Base-by-base conservation (phyloP, 768 basidiomycete genomes). In the Tylopilus cervinicoccineus region DNA sequence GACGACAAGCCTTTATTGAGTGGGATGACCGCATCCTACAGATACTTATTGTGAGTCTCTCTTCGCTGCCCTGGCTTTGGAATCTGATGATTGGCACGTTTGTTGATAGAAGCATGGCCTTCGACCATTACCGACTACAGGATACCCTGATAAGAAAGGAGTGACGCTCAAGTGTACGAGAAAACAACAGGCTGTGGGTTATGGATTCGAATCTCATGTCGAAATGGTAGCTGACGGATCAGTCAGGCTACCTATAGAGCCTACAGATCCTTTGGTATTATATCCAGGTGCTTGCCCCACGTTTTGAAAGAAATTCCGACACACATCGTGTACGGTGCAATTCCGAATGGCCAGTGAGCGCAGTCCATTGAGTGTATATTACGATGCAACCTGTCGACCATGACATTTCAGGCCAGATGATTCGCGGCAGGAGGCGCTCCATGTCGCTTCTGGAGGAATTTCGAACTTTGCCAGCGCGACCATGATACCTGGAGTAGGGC, bases 1-100 rank as follows among this genome's bases (percentile, higher is more conserved):
- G n/a, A n/a, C n/a, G n/a, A n/a, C n/a, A n/a, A 0, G 6, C 38
- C 33, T 4, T n/a, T n/a, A n/a, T 2, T 17, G 7, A 9, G 8
- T 54, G 48, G 52, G 52, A 56, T 13, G 46, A 48, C 4, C 52
- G 52, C 10, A 11, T 50, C 26, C 14, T 47, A 6, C 37, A 12
- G 41, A 39, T 38, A 20, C 22, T 20, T 19, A 14, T 34, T 2
- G 55, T 55, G n/a, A n/a, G n/a, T n/a, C n/a, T n/a, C n/a, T n/a
- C 32, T 16, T 10, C 11, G 8, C n/a, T 17, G 20, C n/a, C 32
- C 11, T 27, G 9, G 13, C 10, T 0, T 17, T 9, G 10, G n/a
- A n/a, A n/a, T n/a, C n/a, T n/a, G 4, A 22, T 17, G 41, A 29
- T 26, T 12, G 23, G 3, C 7, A 6, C 13, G 3, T 16, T 2